phyloP scores from a whole-genome alignment of 805 yeast species.

The Cyberlindnera maclurae region DNA sequence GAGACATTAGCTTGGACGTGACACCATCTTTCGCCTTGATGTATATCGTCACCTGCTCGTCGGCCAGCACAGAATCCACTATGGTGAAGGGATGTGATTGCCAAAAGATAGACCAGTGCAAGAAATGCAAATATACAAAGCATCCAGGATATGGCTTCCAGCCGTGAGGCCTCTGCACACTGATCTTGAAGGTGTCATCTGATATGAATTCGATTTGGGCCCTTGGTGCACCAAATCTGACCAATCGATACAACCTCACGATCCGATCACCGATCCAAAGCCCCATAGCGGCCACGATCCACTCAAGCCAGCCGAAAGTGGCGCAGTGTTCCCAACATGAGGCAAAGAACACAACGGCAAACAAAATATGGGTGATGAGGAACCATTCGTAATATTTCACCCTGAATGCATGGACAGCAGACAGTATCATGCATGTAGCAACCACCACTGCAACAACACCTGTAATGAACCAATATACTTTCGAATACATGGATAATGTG shows the following conservation, averaged over 20 bases:
- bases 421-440: constrained; percentile 6
- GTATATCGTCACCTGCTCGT: constrained; percentile 34
- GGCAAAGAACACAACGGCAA: constrained; percentile 46
- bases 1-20: constrained; percentile 25
- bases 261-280: constrained; percentile 47
- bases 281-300: constrained; percentile 13
- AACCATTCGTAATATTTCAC: constrained; percentile 53
- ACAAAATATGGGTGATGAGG: constrained; percentile 45
- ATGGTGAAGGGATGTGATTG: constrained; percentile 72
- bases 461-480: constrained; percentile 12
- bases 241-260: constrained; percentile 33
- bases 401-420: constrained; percentile 39
- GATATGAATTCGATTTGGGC: constrained; percentile 19
- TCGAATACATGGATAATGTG: not conserved
- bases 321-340: constrained; percentile 54
- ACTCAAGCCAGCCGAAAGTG: constrained; percentile 39
- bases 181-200: constrained; percentile 42
- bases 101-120: constrained; percentile 46
- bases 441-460: constrained; percentile 13
- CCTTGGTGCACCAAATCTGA: constrained; percentile 12
- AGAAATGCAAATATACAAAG: constrained; percentile 49
- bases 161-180: constrained; percentile 31
- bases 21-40: constrained; percentile 50
- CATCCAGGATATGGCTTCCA: constrained; percentile 51
- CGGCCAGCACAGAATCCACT: constrained; percentile 32